phyloP scores from a whole-genome alignment of 2,329 filamentous ascomycete genomes.

The Dothidotthia symphoricarpi region DNA sequence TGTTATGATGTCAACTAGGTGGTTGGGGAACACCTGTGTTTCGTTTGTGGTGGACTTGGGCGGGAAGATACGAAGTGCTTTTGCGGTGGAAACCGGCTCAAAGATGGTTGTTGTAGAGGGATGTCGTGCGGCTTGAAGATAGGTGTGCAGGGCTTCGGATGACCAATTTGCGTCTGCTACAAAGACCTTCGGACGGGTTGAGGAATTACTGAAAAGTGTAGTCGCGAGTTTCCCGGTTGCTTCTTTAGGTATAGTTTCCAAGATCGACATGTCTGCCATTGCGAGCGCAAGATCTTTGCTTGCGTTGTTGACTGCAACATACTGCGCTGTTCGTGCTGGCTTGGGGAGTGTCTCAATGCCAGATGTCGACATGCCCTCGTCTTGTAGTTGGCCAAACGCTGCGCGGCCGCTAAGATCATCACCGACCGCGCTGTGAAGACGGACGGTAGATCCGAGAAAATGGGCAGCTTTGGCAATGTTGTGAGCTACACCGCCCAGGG shows the following conservation, averaged over 20 bases:
- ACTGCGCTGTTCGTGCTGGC: conserved; percentile 75
- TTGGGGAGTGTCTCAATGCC: conserved; percentile 54
- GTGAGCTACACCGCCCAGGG: conserved; percentile 85
- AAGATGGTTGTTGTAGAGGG: conserved; percentile 59
- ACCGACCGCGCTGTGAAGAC: conserved; percentile 77
- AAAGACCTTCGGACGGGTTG: conserved; percentile 64
- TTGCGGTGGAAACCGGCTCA: conserved; percentile 84
- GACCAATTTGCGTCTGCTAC: conserved; percentile 89
- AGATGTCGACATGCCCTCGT: conserved; percentile 62
- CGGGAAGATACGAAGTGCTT: conserved; percentile 68
- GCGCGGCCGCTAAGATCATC: conserved; percentile 75
- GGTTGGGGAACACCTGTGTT: conserved; percentile 65
- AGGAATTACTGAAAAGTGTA: conserved; percentile 9
- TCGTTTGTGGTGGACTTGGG: conserved; percentile 51
- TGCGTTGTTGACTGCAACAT: conserved; percentile 82
- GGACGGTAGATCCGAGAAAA: conserved; percentile 63
- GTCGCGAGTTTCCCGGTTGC: conserved; percentile 17
- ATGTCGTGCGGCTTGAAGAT: conserved; percentile 62
- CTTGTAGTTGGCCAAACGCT: conserved; percentile 64
- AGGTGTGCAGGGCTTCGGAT: conserved; percentile 61
- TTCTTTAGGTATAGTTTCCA: conserved; percentile 50
- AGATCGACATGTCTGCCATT: conserved; percentile 93
- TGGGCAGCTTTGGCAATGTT: conserved; percentile 87
- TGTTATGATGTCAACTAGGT: conserved; percentile 70
- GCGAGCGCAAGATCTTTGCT: conserved; percentile 83